Base-by-base conservation (phyloP, 1,284 basidiomycete species). In the Coniferiporia weirii region DNA sequence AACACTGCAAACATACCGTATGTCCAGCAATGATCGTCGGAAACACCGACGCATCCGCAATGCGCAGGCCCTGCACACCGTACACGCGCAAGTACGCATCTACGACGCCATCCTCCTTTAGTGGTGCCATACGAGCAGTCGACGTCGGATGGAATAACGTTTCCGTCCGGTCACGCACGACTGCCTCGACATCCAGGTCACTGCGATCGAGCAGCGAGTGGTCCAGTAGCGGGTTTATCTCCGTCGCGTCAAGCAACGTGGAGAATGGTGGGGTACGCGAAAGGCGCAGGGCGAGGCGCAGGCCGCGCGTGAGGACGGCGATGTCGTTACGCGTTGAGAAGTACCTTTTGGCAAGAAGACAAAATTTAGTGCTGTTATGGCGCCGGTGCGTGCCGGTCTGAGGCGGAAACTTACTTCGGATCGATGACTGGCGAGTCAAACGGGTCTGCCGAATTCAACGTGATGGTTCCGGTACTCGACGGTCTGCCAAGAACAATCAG, bases 81-180 rank as follows among this genome's bases (percentile, higher is more conserved):
- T 71, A 73, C 13, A 80, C 77, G 56, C 70, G 69, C 52, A 80
- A 64, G 8, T 68, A 66, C 4, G 72, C 68, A 61, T 78, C 74
- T 7, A 80, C 77, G 17, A 79, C 78, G 10, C 78, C 77, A 1
- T 76, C 78, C 35, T 72, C 65, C 12, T 63, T 61, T 51, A 68
- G 68, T 2, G 73, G 73, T 52, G 79, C 64, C 76, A 81, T 80
- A 7, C 78, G 69, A 57, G 73, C 75, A 17, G 75, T 79, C 4
- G 73, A 72, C 4, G 71, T 68, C 1, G 79, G 79, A 61, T 82
- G 80, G 65, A 73, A 82, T 73, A 78, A 66, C 69, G 77, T 76
- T 15, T 66, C 65, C 5, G 67, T 64, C 13, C 57, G 57, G 20
- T 55, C 40, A 10, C 57, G 57, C 5, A 62, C 47, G 15, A 52